These are phyloP conservation scores for Cryptococcus maquisensis DNA, from an alignment of 1,284 basidiomycete genomes.

Conservation along the genomic window DNA sequence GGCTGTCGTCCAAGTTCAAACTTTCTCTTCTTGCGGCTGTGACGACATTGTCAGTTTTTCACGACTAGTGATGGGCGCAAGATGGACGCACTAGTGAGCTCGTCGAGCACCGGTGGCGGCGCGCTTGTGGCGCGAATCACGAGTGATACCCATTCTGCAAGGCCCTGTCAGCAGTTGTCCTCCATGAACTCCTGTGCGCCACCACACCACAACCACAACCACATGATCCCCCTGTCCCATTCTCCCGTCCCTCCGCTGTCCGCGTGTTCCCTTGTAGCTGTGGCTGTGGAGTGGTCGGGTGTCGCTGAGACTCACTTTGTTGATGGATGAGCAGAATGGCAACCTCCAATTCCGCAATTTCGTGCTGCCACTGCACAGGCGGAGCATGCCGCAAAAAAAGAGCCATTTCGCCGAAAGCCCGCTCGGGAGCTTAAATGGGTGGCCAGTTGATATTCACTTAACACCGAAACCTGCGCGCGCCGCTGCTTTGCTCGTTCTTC, in stretches of 20 bases:
- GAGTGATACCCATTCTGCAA: slow-evolving; percentile 69
- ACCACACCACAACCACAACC: neutral
- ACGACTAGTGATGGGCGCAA: neutral
- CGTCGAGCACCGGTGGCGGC: slow-evolving; percentile 87
- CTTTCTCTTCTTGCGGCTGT: slow-evolving; percentile 93
- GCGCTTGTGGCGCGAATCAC: slow-evolving; percentile 91
- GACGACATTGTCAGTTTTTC: neutral
- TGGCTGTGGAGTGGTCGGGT: neutral
- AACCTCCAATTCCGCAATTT: neutral
- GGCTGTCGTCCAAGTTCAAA: slow-evolving; percentile 96
- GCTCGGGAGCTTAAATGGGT: too few relatives aligned
- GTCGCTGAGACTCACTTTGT: neutral
- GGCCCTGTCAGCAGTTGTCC: neutral
- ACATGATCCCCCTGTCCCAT: neutral
- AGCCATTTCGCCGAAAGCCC: too few relatives aligned
- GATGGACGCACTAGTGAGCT: slow-evolving; percentile 57
- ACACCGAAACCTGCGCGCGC: too few relatives aligned
- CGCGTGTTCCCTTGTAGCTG: neutral
- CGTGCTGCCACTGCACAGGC: neutral
- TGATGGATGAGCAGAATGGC: neutral
- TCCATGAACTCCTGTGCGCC: neutral
- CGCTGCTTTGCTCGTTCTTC: too few relatives aligned
- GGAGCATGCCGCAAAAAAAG: too few relatives aligned
- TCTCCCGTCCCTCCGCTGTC: neutral
- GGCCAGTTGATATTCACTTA: too few relatives aligned